Percentiles rank a stretch among this genome's conserved stretches.
Conservation (phyloP, 306 rosid genomes). For the Oxytropis ochrocephala region DNA sequence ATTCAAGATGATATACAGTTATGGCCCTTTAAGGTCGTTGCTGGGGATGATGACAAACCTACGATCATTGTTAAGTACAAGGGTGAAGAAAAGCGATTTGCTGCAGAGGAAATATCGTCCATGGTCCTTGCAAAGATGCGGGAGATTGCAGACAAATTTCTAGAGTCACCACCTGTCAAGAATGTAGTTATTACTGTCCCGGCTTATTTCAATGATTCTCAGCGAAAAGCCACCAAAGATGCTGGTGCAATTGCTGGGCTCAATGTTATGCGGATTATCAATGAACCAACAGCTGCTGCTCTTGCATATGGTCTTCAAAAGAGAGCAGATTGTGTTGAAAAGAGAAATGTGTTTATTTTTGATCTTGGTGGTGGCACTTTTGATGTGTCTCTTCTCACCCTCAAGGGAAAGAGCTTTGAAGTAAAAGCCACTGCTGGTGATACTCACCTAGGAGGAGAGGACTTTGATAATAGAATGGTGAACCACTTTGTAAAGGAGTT, state of each 20-base stretch:
- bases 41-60: background rate
- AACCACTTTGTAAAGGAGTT: background rate
- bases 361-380: conserved; percentile 5
- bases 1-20: background rate
- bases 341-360: background rate
- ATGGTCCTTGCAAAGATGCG: conserved; percentile 28
- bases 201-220: conserved; percentile 28
- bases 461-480: background rate
- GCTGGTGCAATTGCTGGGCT: background rate
- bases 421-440: background rate
- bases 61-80: background rate
- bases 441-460: conserved; percentile 29
- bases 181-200: conserved; percentile 44
- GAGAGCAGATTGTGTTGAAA: background rate
- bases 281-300: background rate
- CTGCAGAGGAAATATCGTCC: background rate
- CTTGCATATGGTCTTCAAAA: background rate
- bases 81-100: background rate
- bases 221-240: background rate
- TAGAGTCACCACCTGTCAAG: conserved; percentile 6
- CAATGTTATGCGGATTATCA: background rate
- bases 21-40: background rate
- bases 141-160: conserved; percentile 33
- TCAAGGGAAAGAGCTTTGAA: conserved; percentile 7
- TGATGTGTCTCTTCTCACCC: conserved; percentile 47